Evolutionary conservation across 805 yeast genomes (phyloP).

Genomic region (Spencermartinsiella europaea): DNA sequence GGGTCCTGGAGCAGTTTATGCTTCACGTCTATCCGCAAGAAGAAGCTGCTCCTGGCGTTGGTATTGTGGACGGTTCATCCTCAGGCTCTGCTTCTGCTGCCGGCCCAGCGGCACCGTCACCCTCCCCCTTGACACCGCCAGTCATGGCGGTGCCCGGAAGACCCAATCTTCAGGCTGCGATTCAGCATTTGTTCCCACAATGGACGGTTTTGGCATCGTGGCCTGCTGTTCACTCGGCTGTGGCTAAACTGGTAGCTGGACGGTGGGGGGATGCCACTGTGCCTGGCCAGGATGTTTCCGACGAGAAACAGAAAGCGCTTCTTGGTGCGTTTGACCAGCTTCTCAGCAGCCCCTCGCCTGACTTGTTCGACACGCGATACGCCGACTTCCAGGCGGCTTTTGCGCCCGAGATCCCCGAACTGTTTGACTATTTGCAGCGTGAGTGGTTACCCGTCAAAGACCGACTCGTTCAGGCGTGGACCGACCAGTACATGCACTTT

Average conservation of each 20-base stretch:
- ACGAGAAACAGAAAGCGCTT: background rate
- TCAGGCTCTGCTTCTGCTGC: background rate
- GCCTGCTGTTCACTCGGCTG: background rate
- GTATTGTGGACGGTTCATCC: background rate
- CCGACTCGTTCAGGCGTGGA: background rate
- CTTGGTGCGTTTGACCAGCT: background rate
- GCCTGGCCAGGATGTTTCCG: too few species aligned
- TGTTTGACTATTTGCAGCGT: background rate
- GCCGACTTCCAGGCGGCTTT: background rate
- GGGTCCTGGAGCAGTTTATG: background rate
- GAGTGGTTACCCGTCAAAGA: background rate
- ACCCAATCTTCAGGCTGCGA: background rate
- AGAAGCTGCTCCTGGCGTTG: background rate
- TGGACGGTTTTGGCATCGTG: background rate
- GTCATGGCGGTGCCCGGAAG: background rate
- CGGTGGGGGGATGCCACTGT: background rate
- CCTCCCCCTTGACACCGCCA: background rate
- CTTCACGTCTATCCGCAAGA: background rate
- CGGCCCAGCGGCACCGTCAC: background rate
- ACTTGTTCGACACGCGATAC: background rate
- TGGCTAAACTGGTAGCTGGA: background rate
- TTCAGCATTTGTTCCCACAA: background rate
- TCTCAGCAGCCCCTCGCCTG: background rate
- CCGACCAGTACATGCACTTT: background rate
- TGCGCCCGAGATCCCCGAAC: background rate